phyloP scores from a whole-genome alignment of 129 eudicot genomes.

The Glebionis coronaria region DNA sequence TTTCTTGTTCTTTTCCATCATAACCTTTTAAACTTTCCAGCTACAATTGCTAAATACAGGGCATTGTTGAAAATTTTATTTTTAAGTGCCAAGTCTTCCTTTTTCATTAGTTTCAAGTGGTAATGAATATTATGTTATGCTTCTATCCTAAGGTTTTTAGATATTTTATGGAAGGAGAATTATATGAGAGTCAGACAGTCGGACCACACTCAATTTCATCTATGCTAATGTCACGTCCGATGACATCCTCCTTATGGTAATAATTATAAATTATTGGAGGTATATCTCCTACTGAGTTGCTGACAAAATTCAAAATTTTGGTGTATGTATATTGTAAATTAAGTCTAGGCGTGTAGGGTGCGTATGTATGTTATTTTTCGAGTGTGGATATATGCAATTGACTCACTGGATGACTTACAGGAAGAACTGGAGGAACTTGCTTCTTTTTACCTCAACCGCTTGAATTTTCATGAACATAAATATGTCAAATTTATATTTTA shows the following conservation, averaged over 20 bases:
- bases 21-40: too few relatives aligned
- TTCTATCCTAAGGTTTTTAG: conserved; percentile 38
- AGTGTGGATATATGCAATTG: neutral
- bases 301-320: neutral
- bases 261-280: neutral
- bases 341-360: neutral
- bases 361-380: neutral
- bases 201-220: conserved; percentile 44
- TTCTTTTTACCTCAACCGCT: conserved; percentile 30
- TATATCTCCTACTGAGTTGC: neutral
- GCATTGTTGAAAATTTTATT: too few relatives aligned
- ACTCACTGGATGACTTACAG: conserved; percentile 31
- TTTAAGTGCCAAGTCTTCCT: too few relatives aligned
- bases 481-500: too few relatives aligned
- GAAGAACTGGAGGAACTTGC: conserved; percentile 48
- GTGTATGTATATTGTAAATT: too few relatives aligned
- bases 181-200: conserved; percentile 50
- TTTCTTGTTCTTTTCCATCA: too few relatives aligned
- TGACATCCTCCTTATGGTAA: conserved; percentile 43
- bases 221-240: conserved; percentile 43
- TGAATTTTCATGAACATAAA: conserved; percentile 43
- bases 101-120: too few relatives aligned
- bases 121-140: too few relatives aligned
- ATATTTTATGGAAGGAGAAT: conserved; percentile 43
- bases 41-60: too few relatives aligned